Evolutionary conservation across 306 rosid genomes (phyloP).

Genomic region (Quercus rubra): DNA sequence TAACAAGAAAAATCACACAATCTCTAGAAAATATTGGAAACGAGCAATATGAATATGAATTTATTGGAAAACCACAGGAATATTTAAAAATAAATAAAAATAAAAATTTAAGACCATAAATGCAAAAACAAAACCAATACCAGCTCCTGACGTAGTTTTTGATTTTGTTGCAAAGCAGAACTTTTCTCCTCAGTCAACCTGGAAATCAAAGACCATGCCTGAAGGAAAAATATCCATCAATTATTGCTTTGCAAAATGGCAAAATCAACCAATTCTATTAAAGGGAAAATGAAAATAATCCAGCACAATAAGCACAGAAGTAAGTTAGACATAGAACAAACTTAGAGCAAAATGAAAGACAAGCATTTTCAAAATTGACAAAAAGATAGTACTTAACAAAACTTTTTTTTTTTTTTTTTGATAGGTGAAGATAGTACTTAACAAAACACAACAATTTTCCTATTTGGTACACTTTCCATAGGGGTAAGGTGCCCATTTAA

Average conservation of each 20-base stretch:
- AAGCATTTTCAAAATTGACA: neutral
- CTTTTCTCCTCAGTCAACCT: constrained; percentile 42
- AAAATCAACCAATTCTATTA: neutral
- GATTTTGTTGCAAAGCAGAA: constrained; percentile 38
- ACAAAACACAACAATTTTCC: neutral
- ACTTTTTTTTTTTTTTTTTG: no score
- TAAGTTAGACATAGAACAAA: neutral
- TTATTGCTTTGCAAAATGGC: neutral
- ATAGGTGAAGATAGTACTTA: neutral
- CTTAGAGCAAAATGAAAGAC: neutral
- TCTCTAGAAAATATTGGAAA: neutral
- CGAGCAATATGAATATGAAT: neutral
- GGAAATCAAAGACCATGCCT: constrained; percentile 40
- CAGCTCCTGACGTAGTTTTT: constrained; percentile 42
- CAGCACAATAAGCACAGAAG: neutral
- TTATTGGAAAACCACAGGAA: neutral
- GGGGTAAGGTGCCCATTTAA: neutral
- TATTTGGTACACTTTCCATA: neutral
- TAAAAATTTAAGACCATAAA: neutral
- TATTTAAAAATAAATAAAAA: no score
- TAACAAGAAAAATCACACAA: neutral
- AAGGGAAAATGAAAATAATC: neutral
- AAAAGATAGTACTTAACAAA: neutral
- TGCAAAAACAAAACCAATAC: constrained; percentile 19
- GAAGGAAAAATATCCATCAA: constrained; percentile 9